A percentile compares a stretch with the other conserved stretches of the same genome.
Evolutionary conservation across 1,284 basidiomycete genomes (phyloP).

Genomic region (Gymnopus androsaceus): DNA sequence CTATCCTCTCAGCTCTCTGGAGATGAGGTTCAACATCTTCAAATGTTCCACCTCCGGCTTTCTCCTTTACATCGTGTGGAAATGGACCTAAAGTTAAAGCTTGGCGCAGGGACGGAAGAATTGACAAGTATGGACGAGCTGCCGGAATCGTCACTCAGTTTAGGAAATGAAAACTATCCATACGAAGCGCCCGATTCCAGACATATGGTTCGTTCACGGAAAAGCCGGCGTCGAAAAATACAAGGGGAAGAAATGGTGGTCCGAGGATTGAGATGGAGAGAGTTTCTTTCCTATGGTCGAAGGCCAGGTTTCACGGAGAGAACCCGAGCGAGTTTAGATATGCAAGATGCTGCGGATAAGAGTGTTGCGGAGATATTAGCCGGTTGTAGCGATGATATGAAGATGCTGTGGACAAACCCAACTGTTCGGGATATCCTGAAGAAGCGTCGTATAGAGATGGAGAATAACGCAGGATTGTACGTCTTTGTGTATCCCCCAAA

Average conservation of each 20-base stretch:
- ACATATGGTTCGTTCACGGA: slow-evolving; percentile 2
- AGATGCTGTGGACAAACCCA: slow-evolving; percentile 51
- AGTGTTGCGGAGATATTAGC: slow-evolving; percentile 41
- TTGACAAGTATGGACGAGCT: slow-evolving; percentile 21
- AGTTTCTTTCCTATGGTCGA: slow-evolving; percentile 4
- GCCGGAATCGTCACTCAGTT: slow-evolving; percentile 5
- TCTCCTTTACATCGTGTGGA: slow-evolving; percentile 58
- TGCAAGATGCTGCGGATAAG: slow-evolving; percentile 17
- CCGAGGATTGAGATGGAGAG: slow-evolving; percentile 12
- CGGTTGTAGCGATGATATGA: slow-evolving; percentile 49
- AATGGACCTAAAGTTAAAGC: slow-evolving; percentile 48
- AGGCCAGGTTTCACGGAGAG: not conserved
- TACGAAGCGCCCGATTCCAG: not conserved
- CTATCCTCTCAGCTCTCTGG: not conserved
- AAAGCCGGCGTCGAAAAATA: not conserved
- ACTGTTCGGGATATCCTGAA: slow-evolving; percentile 42
- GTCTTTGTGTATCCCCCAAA: slow-evolving; percentile 28
- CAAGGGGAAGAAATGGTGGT: slow-evolving; percentile 16
- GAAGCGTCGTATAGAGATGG: slow-evolving; percentile 43
- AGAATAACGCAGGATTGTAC: slow-evolving; percentile 63
- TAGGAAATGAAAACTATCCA: slow-evolving; percentile 29
- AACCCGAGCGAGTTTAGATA: not conserved
- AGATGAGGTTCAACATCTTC: not conserved
- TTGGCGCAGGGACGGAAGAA: slow-evolving; percentile 53
- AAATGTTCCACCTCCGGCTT: slow-evolving; percentile 47